Base-by-base conservation (phyloP, 2,329 filamentous ascomycete species). In the Trichoderma sp. region DNA sequence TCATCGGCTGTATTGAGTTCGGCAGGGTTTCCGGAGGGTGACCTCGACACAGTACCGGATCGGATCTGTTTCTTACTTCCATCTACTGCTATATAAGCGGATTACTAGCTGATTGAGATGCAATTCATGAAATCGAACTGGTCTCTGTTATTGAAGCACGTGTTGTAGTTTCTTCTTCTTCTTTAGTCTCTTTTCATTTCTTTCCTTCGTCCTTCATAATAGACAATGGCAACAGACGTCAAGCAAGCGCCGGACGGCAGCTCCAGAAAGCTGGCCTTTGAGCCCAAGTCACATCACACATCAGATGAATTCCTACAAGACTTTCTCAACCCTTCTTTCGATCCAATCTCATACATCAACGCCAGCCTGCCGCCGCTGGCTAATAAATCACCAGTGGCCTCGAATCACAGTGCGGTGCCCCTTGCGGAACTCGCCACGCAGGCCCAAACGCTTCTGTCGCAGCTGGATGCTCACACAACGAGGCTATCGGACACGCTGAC, bases 381-480 rank as follows among this genome's bases (percentile, higher is more conserved):
- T 70, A 81, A 78, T 75, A 80, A 74, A 74, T 71, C 77, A 34
- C 72, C 75, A 6, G 61, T 70, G 48, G 73, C 72, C 3, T 50
- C 52, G 8, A 73, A 69, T 5, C 61, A 70, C 17, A 77, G 79
- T 42, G 77, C 82, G 1, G 84, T 90, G 5, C 84, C 91, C 3
- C 84, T 97, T 56, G 83, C 90, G n/a, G 89, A 94, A 69, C 81
- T 97, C 61, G 93, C 93, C 2, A 84, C 89, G 0, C 92, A 93
- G 75, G 90, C 94, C 1, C 94, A 97, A 78, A 85, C 89, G 4
- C 84, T 96, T n/a, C 84, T 97, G 56, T 92, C 93, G 1, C 92
- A 94, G 75, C 87, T 98, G 74, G 96, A 92, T 75, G 91, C 92
- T 9, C 93, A 97, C 77, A 97, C 93, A 2, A 90, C 92, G 19